These are phyloP conservation scores for Saccharomyces mikatae DNA, from an alignment of 805 yeast genomes.

Conservation along the genomic window DNA sequence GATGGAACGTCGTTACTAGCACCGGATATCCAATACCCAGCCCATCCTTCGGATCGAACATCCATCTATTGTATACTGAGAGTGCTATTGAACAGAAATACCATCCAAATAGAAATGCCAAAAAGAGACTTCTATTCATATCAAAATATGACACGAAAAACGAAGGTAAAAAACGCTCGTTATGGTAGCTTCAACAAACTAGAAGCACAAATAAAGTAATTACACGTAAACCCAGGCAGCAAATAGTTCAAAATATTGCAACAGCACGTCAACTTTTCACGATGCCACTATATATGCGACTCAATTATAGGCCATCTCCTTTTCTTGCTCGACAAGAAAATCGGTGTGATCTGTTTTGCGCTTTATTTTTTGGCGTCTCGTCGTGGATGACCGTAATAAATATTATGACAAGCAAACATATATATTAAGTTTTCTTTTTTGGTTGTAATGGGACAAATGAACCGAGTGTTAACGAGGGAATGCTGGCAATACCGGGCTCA, in stretches of 20 bases:
- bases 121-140: constrained; percentile 4
- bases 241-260: not conserved
- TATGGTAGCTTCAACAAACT: not conserved
- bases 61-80: constrained; percentile 89
- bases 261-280: not conserved
- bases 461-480: constrained; percentile 7
- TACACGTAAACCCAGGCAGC: not conserved
- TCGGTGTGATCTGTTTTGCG: not conserved
- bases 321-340: not conserved
- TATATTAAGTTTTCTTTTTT: constrained; percentile 10
- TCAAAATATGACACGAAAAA: constrained; percentile 1
- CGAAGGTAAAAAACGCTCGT: constrained; percentile 1
- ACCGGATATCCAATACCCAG: constrained; percentile 78
- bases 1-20: constrained; percentile 78
- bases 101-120: constrained; percentile 43
- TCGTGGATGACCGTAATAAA: not conserved
- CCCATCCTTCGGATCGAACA: constrained; percentile 68
- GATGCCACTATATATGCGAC: not conserved
- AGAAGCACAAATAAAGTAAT: not conserved
- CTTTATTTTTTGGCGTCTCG: not conserved
- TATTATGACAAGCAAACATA: not conserved
- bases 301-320: not conserved
- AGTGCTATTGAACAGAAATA: constrained; percentile 60
- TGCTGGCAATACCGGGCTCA: not conserved
- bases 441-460: constrained; percentile 27